phyloP scores from a whole-genome alignment of 148 eudicot species.

The Arctostaphylos glauca region DNA sequence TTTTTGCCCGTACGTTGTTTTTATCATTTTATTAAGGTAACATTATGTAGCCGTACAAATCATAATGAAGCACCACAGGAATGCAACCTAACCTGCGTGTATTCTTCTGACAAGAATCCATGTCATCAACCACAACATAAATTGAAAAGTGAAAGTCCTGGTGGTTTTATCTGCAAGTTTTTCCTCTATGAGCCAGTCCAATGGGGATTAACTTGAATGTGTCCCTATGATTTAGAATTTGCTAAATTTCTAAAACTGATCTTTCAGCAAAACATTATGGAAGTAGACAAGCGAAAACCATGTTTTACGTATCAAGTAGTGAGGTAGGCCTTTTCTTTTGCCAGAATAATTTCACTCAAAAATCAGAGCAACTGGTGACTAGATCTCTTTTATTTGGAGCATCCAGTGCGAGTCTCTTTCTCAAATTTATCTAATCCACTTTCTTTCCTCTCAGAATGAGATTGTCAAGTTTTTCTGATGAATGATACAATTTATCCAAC shows the following conservation, averaged over 20 bases:
- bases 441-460: not conserved
- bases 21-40: not conserved
- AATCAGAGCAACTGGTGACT: not conserved
- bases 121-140: not conserved
- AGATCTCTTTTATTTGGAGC: not conserved
- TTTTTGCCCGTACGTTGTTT: not conserved
- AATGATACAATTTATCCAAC: not conserved
- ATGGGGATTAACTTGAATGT: too few species aligned
- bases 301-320: not conserved
- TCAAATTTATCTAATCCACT: slow-evolving; percentile 3
- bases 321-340: not conserved
- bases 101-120: not conserved
- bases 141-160: not conserved
- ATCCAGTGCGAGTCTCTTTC: not conserved
- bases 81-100: not conserved
- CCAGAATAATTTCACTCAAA: not conserved
- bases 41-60: too few species aligned
- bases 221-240: not conserved
- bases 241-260: not conserved
- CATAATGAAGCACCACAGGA: not conserved
- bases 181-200: not conserved
- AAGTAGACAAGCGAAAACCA: not conserved
- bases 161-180: not conserved
- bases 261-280: not conserved
- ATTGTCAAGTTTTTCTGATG: not conserved